Base-by-base conservation (phyloP, 1,284 basidiomycete species). In the Leccinum fallax region DNA sequence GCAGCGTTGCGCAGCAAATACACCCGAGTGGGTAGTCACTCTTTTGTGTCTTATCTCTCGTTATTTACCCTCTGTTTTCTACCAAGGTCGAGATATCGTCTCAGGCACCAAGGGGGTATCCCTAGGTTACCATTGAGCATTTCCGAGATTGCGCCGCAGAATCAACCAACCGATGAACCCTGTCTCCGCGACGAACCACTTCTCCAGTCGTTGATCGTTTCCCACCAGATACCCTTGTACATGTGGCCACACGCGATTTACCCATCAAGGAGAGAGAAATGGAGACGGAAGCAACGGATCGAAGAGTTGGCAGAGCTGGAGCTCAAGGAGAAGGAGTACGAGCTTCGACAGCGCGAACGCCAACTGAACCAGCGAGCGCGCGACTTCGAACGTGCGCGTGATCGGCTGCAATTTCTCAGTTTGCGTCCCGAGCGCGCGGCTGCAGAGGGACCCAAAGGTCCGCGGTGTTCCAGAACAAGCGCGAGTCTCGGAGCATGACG, bases 321-420 rank as follows among this genome's bases (percentile, higher is more conserved):
- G 55, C 71, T 81, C 16, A 77, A 81, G 57, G 83, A 85, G 63
- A 84, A 81, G 64, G 85, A 86, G 61, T 76, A 80, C 46, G 81
- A 83, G 53, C 74, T 88, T 19, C 79, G 79, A 63, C 81, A 79
- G 59, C 81, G 84, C 48, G 88, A 90, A 71, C 81, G 82, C 21
- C 86, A 88, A 53, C 79, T 90, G 55, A 78, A 85, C 59, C 75
- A 79, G 62, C 78, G 80, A 16, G 73, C 83, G 15, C 77, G 24
- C 24, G 0, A 24, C 24, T 24, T 24, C 24, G 24, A 24, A 24
- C 24, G 79, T 21, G 21, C 21, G 21, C 21, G 21, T 52, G 83
- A 87, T 59, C 77, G 81, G 10, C 75, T 77, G 8, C 74, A 79
- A 9, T 68, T 83, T 55, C 70, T 76, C 59, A 75, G 70, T 49